A percentile compares a stretch with the other conserved stretches of the same genome.
Evolutionary conservation across 2,329 filamentous ascomycete species (phyloP).

Genomic region (Bipolaris zeicola): DNA sequence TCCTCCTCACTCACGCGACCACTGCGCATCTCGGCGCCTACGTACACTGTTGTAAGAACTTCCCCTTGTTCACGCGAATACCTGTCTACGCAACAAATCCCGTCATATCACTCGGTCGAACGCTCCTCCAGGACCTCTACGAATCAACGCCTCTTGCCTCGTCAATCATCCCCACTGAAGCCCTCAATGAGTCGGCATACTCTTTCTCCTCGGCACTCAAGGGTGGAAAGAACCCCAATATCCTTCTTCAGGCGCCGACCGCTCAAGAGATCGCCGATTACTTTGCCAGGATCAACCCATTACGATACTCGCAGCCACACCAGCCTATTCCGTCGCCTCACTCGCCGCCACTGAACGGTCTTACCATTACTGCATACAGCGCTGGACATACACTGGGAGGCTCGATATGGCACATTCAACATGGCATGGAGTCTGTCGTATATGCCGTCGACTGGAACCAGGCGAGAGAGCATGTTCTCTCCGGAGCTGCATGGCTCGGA

Average conservation of each 20-base stretch:
- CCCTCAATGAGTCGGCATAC: slow-evolving; percentile 69
- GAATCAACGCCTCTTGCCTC: slow-evolving; percentile 85
- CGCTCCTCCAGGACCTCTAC: slow-evolving; percentile 89
- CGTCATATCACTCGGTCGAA: slow-evolving; percentile 90
- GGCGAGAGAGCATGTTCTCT: slow-evolving; percentile 91
- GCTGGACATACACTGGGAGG: slow-evolving; percentile 94
- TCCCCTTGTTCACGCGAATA: slow-evolving; percentile 88
- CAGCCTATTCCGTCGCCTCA: slow-evolving; percentile 86
- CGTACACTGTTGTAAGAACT: slow-evolving; percentile 95
- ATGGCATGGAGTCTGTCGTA: slow-evolving; percentile 94
- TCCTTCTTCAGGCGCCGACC: slow-evolving; percentile 73
- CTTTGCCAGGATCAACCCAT: slow-evolving; percentile 85
- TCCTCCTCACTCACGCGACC: slow-evolving; percentile 94
- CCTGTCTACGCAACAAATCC: slow-evolving; percentile 94
- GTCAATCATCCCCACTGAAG: slow-evolving; percentile 75
- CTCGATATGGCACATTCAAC: slow-evolving; percentile 98
- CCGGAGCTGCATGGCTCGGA: slow-evolving; percentile 91
- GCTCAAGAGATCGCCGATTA: slow-evolving; percentile 89
- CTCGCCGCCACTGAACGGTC: slow-evolving; percentile 84
- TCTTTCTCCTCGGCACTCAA: slow-evolving; percentile 59
- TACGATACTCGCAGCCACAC: slow-evolving; percentile 97
- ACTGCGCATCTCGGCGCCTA: slow-evolving; percentile 90
- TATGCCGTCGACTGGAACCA: slow-evolving; percentile 99
- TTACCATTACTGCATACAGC: slow-evolving; percentile 96
- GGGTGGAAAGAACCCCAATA: slow-evolving; percentile 50